Conservation (phyloP, 345 rosid genomes). For the Lumnitzera racemosa region DNA sequence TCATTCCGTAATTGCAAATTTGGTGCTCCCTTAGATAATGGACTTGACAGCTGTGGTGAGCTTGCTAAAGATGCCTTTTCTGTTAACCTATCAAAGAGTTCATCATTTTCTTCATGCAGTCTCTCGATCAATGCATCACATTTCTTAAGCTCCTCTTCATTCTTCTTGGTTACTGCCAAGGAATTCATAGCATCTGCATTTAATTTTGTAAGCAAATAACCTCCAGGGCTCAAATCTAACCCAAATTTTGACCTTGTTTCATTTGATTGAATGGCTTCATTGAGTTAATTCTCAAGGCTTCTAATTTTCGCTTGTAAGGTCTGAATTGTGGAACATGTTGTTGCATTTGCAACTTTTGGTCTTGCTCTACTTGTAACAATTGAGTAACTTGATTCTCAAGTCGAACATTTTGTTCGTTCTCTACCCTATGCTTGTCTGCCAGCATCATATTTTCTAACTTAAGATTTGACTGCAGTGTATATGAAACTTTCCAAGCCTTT, state of each 20-base stretch:
- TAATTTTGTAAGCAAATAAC: slow-evolving; percentile 34
- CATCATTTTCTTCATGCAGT: slow-evolving; percentile 96
- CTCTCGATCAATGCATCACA: slow-evolving; percentile 97
- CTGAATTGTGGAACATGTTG: slow-evolving; percentile 64
- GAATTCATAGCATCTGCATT: slow-evolving; percentile 48
- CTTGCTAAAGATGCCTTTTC: slow-evolving; percentile 69
- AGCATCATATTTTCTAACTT: slow-evolving; percentile 91
- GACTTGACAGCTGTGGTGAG: slow-evolving; percentile 64
- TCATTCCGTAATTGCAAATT: slow-evolving; percentile 44
- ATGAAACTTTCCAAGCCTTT: slow-evolving; percentile 98
- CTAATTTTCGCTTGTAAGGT: slow-evolving; percentile 65
- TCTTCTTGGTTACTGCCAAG: slow-evolving; percentile 76
- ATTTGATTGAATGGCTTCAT: slow-evolving; percentile 40
- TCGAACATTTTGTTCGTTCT: slow-evolving; percentile 90
- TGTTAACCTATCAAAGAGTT: slow-evolving; percentile 90
- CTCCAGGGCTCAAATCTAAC: slow-evolving; percentile 29
- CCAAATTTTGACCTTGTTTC: slow-evolving; percentile 32
- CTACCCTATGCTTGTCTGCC: slow-evolving; percentile 67
- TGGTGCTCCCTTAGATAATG: slow-evolving; percentile 39
- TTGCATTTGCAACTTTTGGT: slow-evolving; percentile 66
- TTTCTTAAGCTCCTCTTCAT: slow-evolving; percentile 94
- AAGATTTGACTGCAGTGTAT: slow-evolving; percentile 78
- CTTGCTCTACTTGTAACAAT: slow-evolving; percentile 65
- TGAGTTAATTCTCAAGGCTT: slow-evolving; percentile 59
- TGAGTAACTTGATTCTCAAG: slow-evolving; percentile 80